Evolutionary conservation across 2,329 filamentous ascomycete genomes (phyloP).

Genomic region (Herpotrichia juniperi): DNA sequence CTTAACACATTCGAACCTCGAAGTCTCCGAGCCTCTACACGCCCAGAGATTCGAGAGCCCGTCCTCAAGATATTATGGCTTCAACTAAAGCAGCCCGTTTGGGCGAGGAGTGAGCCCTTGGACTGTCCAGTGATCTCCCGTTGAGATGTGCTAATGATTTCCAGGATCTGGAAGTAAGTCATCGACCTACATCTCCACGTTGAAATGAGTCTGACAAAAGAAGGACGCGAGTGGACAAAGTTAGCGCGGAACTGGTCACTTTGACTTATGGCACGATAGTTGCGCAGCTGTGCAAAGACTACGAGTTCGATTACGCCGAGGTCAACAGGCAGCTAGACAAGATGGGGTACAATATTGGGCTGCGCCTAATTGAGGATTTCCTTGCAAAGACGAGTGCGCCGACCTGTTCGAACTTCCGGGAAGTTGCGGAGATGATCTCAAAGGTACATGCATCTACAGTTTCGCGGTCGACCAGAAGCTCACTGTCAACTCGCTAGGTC

Average conservation of each 20-base stretch:
- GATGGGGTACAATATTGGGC: conserved; percentile 98
- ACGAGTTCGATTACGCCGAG: conserved; percentile 89
- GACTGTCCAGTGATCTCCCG: conserved; percentile 19
- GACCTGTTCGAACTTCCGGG: conserved; percentile 88
- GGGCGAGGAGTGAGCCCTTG: conserved; percentile 72
- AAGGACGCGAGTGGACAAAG: conserved; percentile 94
- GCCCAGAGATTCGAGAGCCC: not conserved
- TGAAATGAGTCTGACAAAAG: conserved; percentile 27
- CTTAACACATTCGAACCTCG: not conserved
- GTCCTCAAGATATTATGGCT: conserved; percentile 47
- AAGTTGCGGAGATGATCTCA: conserved; percentile 95
- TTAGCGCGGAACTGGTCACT: conserved; percentile 96
- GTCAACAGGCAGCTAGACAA: conserved; percentile 98
- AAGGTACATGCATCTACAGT: conserved; percentile 62
- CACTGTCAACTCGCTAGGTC: conserved; percentile 63
- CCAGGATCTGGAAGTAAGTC: conserved; percentile 90
- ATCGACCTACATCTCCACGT: not conserved
- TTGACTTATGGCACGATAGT: conserved; percentile 98
- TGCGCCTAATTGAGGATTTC: conserved; percentile 96
- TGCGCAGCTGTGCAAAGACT: conserved; percentile 94
- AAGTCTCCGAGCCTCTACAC: not conserved
- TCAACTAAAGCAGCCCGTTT: conserved; percentile 71
- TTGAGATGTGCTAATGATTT: conserved; percentile 41
- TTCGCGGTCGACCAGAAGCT: not conserved
- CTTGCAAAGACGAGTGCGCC: conserved; percentile 92